Base-by-base conservation (phyloP, 1,139 yeast genomes). In the Saccharomyces pastorianus region DNA sequence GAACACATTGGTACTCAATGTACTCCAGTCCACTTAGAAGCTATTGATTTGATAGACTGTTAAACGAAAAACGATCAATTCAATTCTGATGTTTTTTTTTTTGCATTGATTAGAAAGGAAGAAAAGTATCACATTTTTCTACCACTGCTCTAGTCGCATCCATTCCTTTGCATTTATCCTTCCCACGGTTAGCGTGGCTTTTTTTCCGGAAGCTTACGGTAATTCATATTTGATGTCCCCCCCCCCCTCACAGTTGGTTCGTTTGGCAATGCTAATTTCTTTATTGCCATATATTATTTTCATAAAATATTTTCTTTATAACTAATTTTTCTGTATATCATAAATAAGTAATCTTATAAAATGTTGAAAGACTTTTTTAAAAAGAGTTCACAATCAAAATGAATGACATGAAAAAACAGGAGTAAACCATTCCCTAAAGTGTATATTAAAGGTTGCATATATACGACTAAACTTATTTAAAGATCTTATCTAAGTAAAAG, bases 151-250 rank as follows among this genome's bases (percentile, higher is more conserved):
- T 25, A 51, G 32, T 53, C 51, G 53, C 56, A 53, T 53, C 53
- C 56, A 53, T 53, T 53, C 56, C 54, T 53, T 53, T 47, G 56
- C 56, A 53, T 53, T 32, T 32, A 32, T 32, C 8, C 6, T 32
- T 32, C 14, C 38, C 14, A 32, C 38, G 38, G 38, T 32, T 4
- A 4, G 38, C 38, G 20, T 13, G 2, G 14, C n/a, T 13, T 13
- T 11, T 32, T 32, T 2, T 2, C 20, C 38, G 14, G 14, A 32
- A 32, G n/a, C n/a, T 11, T 32, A 11, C 14, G 38, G 38, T 13
- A 13, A 32, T 32, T 13, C 38, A 32, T 32, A 32, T 13, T 32
- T 32, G 38, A 32, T 32, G 38, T 32, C n/a, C 3, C 38, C 23
- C 38, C 14, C 23, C 23, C 38, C 14, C 23, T 17, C 38, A 32